phyloP scores from a whole-genome alignment of 2,329 filamentous ascomycete species.

The Cladosporium sp. region DNA sequence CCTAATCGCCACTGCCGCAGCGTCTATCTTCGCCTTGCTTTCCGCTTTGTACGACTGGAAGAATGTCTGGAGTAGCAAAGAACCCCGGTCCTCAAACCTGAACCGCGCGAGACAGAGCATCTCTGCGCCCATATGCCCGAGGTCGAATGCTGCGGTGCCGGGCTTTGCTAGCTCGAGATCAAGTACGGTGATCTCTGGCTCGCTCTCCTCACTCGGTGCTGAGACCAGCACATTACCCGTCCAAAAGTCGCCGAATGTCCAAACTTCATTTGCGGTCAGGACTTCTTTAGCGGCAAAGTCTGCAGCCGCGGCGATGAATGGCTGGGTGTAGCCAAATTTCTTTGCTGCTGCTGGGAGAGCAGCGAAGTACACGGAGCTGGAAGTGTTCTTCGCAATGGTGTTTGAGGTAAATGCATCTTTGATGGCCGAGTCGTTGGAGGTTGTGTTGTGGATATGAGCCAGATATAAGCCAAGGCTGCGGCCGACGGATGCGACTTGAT shows the following conservation, averaged over 20 bases:
- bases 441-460: slow-evolving; percentile 22
- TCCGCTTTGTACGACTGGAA: slow-evolving; percentile 15
- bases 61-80: slow-evolving; percentile 18
- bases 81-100: slow-evolving; percentile 8
- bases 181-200: slow-evolving; percentile 13
- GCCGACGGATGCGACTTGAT: slow-evolving; percentile 15
- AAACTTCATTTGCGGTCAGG: slow-evolving; percentile 17
- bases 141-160: slow-evolving; percentile 23
- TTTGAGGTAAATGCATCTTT: slow-evolving; percentile 17
- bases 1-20: slow-evolving; percentile 22
- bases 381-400: slow-evolving; percentile 14
- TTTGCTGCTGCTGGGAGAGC: slow-evolving; percentile 19
- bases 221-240: slow-evolving; percentile 24
- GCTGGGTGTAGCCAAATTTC: slow-evolving; percentile 18
- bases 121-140: slow-evolving; percentile 26
- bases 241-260: slow-evolving; percentile 26
- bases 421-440: not conserved
- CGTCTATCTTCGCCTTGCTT: not conserved
- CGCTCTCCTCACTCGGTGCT: not conserved
- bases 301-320: slow-evolving; percentile 19
- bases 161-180: slow-evolving; percentile 25
- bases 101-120: slow-evolving; percentile 24
- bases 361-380: slow-evolving; percentile 18
- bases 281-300: slow-evolving; percentile 20
- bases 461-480: slow-evolving; percentile 20